phyloP scores from a whole-genome alignment of 2,329 filamentous ascomycete genomes.

The Fusarium sulawesiense region DNA sequence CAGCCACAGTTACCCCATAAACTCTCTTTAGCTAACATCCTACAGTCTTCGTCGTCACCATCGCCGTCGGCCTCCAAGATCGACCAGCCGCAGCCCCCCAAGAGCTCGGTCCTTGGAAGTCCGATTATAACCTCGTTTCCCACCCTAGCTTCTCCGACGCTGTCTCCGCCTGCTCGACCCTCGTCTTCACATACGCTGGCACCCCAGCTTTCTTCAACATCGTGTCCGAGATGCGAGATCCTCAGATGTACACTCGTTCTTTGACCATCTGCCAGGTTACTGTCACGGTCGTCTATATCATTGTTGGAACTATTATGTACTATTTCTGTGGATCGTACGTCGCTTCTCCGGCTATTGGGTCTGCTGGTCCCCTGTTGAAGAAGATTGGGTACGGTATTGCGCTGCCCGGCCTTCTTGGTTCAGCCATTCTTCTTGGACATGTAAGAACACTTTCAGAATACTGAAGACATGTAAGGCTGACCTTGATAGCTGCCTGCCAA shows the following conservation, averaged over 20 bases:
- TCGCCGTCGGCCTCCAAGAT: slow-evolving; percentile 37
- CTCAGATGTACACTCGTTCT: slow-evolving; percentile 43
- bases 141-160: slow-evolving; percentile 49
- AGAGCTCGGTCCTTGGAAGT: slow-evolving; percentile 40
- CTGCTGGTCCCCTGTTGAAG: slow-evolving; percentile 55
- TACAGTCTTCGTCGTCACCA: slow-evolving; percentile 31
- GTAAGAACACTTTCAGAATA: background rate
- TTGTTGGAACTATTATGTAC: slow-evolving; percentile 56
- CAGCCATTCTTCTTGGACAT: slow-evolving; percentile 44
- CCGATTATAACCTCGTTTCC: slow-evolving; percentile 48
- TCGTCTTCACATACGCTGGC: slow-evolving; percentile 55
- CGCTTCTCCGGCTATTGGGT: slow-evolving; percentile 58
- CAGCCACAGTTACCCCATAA: accelerated
- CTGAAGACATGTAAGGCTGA: accelerated
- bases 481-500: slow-evolving; percentile 17
- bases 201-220: slow-evolving; percentile 51
- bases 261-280: slow-evolving; percentile 45
- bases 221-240: slow-evolving; percentile 50
- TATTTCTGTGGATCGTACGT: slow-evolving; percentile 60
- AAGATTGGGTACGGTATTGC: slow-evolving; percentile 57
- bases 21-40: background rate
- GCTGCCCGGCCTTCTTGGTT: slow-evolving; percentile 46
- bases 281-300: slow-evolving; percentile 49
- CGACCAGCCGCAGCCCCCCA: slow-evolving; percentile 28
- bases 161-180: slow-evolving; percentile 48